Percentiles rank a stretch among this genome's conserved stretches.
Conservation (phyloP, 495 filamentous ascomycete species). For the Penicillium crystallinum region DNA sequence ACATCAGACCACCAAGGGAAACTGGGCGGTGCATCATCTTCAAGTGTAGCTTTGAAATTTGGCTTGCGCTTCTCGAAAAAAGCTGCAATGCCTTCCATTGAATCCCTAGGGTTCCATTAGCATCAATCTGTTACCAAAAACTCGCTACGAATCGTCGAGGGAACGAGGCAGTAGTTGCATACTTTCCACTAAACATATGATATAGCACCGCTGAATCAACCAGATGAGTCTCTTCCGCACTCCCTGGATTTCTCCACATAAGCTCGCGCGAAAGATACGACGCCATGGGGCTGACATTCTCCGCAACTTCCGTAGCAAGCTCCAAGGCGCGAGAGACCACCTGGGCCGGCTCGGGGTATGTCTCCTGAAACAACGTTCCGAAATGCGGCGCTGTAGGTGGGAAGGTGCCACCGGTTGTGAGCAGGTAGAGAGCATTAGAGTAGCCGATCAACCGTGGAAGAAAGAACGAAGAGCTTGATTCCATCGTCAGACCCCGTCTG, state of each 20-base stretch:
- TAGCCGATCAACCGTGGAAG: conserved; percentile 51
- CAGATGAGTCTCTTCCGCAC: conserved; percentile 49
- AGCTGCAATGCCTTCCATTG: conserved; percentile 21
- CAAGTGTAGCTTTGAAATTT: conserved; percentile 42
- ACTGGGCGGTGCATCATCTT: conserved; percentile 19
- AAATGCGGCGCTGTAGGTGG: conserved; percentile 16
- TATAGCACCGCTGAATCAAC: conserved; percentile 50
- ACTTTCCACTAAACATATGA: conserved; percentile 42
- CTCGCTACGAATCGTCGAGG: not conserved
- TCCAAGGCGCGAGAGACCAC: conserved; percentile 48
- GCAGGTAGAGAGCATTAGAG: conserved; percentile 43
- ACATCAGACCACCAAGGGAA: conserved; percentile 32
- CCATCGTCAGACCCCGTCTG: conserved; percentile 50
- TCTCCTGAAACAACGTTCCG: conserved; percentile 45
- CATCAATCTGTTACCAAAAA: not conserved
- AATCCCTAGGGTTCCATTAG: conserved; percentile 2
- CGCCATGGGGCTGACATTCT: conserved; percentile 46
- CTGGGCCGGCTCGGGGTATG: conserved; percentile 37
- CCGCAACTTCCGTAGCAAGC: conserved; percentile 47
- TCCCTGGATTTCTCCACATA: conserved; percentile 47
- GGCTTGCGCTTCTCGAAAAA: conserved; percentile 48
- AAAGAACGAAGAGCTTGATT: conserved; percentile 52
- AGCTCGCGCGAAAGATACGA: conserved; percentile 47
- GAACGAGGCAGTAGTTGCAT: not conserved
- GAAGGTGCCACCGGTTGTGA: conserved; percentile 20